phyloP scores from a whole-genome alignment of 345 rosid genomes.

The Boechera retrofracta region DNA sequence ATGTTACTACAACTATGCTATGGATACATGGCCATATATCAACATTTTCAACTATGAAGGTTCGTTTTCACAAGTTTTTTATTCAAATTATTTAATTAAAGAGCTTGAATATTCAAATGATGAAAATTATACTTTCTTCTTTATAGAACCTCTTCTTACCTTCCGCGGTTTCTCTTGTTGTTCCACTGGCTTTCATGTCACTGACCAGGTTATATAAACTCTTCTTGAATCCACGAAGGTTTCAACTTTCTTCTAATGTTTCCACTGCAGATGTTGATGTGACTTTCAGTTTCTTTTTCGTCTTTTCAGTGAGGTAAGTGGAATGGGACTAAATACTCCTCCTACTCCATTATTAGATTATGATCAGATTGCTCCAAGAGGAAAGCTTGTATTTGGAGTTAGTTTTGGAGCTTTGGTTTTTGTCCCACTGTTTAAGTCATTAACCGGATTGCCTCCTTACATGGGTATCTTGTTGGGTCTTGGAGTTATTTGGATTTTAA shows the following conservation, averaged over 20 bases:
- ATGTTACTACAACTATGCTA: conserved; percentile 89
- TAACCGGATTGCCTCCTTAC: conserved; percentile 89
- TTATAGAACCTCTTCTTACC: conserved; percentile 68
- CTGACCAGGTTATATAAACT: conserved; percentile 64
- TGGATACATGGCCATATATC: conserved; percentile 89
- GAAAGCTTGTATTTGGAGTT: conserved; percentile 70
- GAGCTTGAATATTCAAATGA: not conserved
- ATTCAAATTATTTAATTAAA: too few species aligned
- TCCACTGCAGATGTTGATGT: conserved; percentile 18
- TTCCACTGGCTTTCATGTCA: conserved; percentile 76
- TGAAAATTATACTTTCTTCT: not conserved
- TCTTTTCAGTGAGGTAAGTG: conserved; percentile 65
- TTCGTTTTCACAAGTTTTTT: conserved; percentile 10
- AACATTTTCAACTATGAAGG: conserved; percentile 77
- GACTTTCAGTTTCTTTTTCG: conserved; percentile 10
- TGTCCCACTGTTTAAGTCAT: conserved; percentile 77
- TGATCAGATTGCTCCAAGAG: conserved; percentile 81
- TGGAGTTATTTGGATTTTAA: conserved; percentile 88
- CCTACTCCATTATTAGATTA: conserved; percentile 56
- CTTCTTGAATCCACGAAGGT: conserved; percentile 5
- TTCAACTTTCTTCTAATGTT: not conserved
- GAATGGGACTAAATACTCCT: conserved; percentile 54
- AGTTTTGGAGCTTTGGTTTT: conserved; percentile 75
- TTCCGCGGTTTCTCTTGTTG: conserved; percentile 67
- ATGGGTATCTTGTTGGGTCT: conserved; percentile 88